Percentiles rank a stretch among this genome's conserved stretches.
phyloP scores from a whole-genome alignment of 177 flowering plant species.

The Vitis hybrid region DNA sequence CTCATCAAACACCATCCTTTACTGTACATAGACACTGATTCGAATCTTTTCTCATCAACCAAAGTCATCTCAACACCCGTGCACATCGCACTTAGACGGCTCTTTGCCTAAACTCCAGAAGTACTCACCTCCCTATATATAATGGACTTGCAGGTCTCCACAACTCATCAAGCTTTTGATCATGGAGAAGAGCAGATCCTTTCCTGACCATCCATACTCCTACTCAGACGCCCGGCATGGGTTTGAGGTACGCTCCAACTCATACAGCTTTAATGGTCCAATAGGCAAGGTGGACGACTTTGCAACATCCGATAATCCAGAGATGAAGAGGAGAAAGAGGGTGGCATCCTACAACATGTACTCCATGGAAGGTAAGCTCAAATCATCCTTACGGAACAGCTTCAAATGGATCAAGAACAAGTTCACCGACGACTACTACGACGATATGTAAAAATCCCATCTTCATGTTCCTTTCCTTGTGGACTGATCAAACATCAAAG shows the following conservation, averaged over 20 bases:
- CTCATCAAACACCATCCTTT: too few relatives aligned
- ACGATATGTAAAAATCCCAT: conserved; percentile 1
- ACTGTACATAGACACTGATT: too few relatives aligned
- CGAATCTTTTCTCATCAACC: too few relatives aligned
- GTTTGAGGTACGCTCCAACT: conserved; percentile 33
- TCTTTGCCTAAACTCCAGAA: too few relatives aligned
- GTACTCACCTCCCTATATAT: too few relatives aligned
- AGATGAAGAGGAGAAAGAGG: conserved; percentile 56
- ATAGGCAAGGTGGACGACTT: conserved; percentile 6
- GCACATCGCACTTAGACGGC: too few relatives aligned
- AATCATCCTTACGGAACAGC: conserved; percentile 43
- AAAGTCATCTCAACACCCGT: too few relatives aligned
- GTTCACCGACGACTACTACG: conserved; percentile 32
- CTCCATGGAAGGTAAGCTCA: conserved; percentile 53
- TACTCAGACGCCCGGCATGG: conserved; percentile 25
- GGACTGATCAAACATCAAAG: too few relatives aligned
- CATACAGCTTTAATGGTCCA: conserved; percentile 49
- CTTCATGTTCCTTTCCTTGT: too few relatives aligned
- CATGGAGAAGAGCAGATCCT: conserved; percentile 44
- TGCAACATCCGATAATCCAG: conserved; percentile 30
- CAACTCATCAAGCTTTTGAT: too few relatives aligned
- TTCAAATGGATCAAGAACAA: conserved; percentile 70
- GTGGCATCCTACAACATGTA: conserved; percentile 55
- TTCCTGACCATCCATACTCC: conserved; percentile 18
- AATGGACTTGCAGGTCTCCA: not conserved